A percentile compares a stretch with the other conserved stretches of the same genome.
Evolutionary conservation across 1,284 basidiomycete genomes (phyloP).

Genomic region (Melampsora larici-populina): DNA sequence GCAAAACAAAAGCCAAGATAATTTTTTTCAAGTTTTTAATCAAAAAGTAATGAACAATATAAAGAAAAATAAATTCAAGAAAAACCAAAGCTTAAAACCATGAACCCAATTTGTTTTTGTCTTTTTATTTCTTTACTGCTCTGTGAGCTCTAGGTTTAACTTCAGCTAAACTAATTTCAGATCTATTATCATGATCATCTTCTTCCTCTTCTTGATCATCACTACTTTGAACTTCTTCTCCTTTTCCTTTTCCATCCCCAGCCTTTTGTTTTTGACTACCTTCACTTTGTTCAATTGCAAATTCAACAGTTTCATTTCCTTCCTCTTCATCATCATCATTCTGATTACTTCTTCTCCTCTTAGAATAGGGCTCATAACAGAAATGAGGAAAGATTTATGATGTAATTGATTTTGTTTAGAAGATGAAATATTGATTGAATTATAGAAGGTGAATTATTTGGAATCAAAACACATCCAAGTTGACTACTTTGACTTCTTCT

Average conservation of each 20-base stretch:
- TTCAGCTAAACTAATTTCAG: conserved; percentile 39
- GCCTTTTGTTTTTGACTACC: background rate
- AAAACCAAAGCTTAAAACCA: no score
- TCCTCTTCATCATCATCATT: background rate
- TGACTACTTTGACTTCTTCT: no score
- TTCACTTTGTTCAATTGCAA: no score
- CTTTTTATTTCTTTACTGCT: background rate
- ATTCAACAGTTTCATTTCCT: no score
- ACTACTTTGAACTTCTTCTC: no score
- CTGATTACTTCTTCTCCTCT: conserved; percentile 13
- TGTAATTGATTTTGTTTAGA: no score
- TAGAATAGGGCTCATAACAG: conserved; percentile 21
- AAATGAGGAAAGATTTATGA: conserved; percentile 2
- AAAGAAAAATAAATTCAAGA: no score
- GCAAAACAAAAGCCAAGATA: no score
- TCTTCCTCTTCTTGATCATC: conserved; percentile 10
- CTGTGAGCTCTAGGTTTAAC: conserved; percentile 15
- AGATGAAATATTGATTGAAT: background rate
- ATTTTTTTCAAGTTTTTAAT: no score
- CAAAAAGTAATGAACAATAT: no score
- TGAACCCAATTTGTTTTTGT: no score
- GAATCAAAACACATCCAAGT: background rate
- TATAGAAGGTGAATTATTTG: background rate
- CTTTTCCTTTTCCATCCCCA: no score
- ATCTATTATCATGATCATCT: conserved; percentile 7